Evolutionary conservation across 441 rosid species (phyloP), one percentile per base, ranked within the genome.

Genomic region (Omphalea diandra): DNA sequence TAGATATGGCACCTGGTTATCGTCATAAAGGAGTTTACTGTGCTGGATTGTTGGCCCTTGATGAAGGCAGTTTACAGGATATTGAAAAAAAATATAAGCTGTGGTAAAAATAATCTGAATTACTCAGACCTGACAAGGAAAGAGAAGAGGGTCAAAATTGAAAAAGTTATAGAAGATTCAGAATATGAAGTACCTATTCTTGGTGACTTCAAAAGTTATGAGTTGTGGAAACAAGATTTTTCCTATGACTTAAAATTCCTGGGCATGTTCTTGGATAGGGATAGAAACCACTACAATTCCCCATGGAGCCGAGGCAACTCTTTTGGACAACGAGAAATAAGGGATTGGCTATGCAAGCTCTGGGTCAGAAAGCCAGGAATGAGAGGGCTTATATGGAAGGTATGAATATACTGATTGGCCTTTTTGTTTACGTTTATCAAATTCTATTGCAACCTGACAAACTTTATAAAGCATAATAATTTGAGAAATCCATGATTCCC

Each of bases 1-100:
- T 94, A 83, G 99, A 94, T 83, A 81, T 94, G 91, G 94, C 99
- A 20, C 99, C 99, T 66, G 99, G 99, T 60, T 92, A 92, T 80
- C 83, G 61, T 57, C 99, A 92, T 83, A 94, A 94, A 87, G 99
- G 98, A 77, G 90, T 94, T 71, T 90, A 88, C 59, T 98, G 98
- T 72, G 99, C 85, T 79, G 99, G 99, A 61, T 76, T 87, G 73
- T 89, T 94, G 83, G 97, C 97, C 70, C 75, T 94, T 75, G 90
- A 85, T 77, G 90, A 82, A 68, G 84, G 53, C 40, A 63, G 70
- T 80, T 69, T 81, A 46, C 84, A 70, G 70, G 80, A 79, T 64
- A 66, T 73, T 55, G 86, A 79, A 77, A 72, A n/a, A 67, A 44
- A 76, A 70, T 72, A 71, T 64, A 70, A 29, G 69, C 18, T 26